phyloP scores from a whole-genome alignment of 768 basidiomycete species.

The Trametes elegans region DNA sequence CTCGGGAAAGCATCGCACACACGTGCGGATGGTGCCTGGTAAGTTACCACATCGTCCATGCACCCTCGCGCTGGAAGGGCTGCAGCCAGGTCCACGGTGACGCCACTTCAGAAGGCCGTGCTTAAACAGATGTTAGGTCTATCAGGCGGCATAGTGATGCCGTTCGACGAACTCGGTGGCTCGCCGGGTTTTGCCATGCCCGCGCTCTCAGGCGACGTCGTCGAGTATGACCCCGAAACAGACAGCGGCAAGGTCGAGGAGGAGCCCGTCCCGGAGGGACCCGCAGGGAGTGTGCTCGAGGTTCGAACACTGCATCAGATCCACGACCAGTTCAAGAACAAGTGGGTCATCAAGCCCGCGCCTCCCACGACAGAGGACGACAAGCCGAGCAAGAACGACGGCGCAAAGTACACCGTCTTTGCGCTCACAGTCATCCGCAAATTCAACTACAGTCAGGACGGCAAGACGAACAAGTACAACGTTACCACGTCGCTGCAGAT shows the following conservation, averaged over 20 bases:
- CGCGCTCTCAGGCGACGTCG: conserved; percentile 18
- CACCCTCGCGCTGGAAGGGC: not conserved
- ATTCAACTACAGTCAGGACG: conserved; percentile 24
- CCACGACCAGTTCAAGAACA: conserved; percentile 20
- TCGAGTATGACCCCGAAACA: conserved; percentile 20
- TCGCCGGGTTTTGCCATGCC: conserved; percentile 17
- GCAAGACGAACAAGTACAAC: conserved; percentile 20
- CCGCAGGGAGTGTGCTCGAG: conserved; percentile 25
- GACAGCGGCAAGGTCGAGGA: not conserved
- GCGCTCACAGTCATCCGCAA: conserved; percentile 29
- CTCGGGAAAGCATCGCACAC: not conserved
- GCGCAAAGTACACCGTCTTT: conserved; percentile 26
- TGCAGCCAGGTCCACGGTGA: not conserved
- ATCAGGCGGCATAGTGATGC: not conserved
- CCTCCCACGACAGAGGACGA: conserved; percentile 15
- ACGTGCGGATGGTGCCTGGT: not conserved
- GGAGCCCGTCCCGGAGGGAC: conserved; percentile 17
- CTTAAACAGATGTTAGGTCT: not conserved
- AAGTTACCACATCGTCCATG: not conserved
- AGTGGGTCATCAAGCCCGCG: conserved; percentile 26
- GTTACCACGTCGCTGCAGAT: conserved; percentile 40
- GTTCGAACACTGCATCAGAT: conserved; percentile 27
- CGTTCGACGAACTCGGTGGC: not conserved
- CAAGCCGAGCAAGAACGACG: conserved; percentile 10
- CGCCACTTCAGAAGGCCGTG: not conserved